Percentiles rank a stretch among this genome's conserved stretches.
These are phyloP conservation scores for Onygenales sp. DNA, from an alignment of 2,329 filamentous ascomycete genomes.

Conservation along the genomic window DNA sequence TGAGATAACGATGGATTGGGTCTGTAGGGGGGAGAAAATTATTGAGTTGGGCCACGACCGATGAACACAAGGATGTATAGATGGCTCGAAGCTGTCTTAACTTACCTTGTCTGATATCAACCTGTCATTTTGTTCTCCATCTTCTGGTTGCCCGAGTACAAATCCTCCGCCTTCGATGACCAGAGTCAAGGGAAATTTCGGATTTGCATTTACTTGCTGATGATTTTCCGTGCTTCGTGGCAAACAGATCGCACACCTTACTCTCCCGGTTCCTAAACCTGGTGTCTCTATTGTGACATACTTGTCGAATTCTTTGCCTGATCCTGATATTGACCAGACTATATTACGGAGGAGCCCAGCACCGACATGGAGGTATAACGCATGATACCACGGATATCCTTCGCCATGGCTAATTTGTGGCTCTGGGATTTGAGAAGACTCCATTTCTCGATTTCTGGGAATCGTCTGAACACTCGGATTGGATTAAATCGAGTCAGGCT, in stretches of 20 bases:
- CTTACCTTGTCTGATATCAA: not conserved
- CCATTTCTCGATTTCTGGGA: not conserved
- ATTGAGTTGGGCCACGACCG: not conserved
- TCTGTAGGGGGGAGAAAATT: not conserved
- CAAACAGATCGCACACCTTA: not conserved
- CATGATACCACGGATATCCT: not conserved
- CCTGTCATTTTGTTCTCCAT: not conserved
- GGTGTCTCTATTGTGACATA: not conserved
- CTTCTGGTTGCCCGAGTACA: not conserved
- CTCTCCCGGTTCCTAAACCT: not conserved
- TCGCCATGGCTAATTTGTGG: not conserved
- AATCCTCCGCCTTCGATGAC: not conserved
- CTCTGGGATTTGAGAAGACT: not conserved
- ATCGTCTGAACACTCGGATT: not conserved
- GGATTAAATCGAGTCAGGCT: not conserved
- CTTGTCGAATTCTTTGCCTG: not conserved
- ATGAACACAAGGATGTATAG: not conserved
- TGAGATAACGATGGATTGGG: not conserved
- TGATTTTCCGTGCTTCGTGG: not conserved
- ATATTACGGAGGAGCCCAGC: not conserved
- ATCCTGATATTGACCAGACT: not conserved
- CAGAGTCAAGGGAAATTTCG: not conserved
- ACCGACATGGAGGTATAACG: not conserved
- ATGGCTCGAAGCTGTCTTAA: not conserved
- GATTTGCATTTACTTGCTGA: not conserved